Evolutionary conservation across 1,284 basidiomycete genomes (phyloP), one percentile per base, ranked within the genome.

Genomic region (Marasmius sp.): DNA sequence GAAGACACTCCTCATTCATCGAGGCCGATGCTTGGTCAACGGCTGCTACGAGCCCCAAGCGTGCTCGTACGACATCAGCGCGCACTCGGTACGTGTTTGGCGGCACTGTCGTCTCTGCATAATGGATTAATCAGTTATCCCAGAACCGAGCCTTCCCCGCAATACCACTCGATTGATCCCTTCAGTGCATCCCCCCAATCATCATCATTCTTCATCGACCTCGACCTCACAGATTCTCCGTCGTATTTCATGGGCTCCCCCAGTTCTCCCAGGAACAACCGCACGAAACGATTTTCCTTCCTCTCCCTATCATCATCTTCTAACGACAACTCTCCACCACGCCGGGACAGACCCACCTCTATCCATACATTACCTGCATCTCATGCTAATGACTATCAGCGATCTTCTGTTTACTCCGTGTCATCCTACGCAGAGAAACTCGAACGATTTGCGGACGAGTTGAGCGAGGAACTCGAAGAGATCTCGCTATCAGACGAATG

Each of bases 301-400:
- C 74, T 82, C 57, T 80, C 79, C 27, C 69, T 81, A 64, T 73
- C 77, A 20, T 72, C 70, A 45, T 70, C 76, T n/a, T 72, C 77
- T 36, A 71, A 39, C 56, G 72, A 34, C 71, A 73, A 14, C 70
- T 70, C 36, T 74, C 70, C 60, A 62, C 70, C 62, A 65, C 69
- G 67, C 16, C 74, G 72, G 37, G 71, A 74, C 53, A 71, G 74
- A 18, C 73, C 74, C n/a, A 69, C 68, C 11, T 75, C 74, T 18
- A 65, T 76, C 7, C 73, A 74, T 34, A 75, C 77, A 8, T 70
- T 74, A 67, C 74, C 75, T 6, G 64, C 74, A 27, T 70, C 71
- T 50, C 34, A n/a, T 48, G 52, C 34, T 39, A 16, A n/a, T 48
- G 12, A 39, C 38, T 22, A 69, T 22, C 74, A 71, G 5, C 70